Base-by-base conservation (phyloP, 1,284 basidiomycete genomes). In the Puccinia horiana region DNA sequence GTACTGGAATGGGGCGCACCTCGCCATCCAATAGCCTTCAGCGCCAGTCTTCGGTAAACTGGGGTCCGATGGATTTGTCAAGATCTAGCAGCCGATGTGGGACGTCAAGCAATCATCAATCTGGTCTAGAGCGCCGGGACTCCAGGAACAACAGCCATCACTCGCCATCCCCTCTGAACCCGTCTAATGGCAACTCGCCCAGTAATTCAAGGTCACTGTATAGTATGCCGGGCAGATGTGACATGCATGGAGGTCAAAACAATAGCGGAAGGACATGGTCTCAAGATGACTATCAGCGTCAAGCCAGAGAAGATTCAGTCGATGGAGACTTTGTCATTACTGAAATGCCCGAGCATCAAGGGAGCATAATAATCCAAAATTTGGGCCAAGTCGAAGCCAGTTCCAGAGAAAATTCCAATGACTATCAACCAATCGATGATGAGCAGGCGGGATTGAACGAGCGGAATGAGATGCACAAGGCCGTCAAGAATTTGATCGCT, bases 261-360 rank as follows among this genome's bases (percentile, higher is more conserved):
- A 18, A 63, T 63, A 42, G 54, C 16, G 37, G 4, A 72, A 63
- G 54, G 37, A 1, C 40, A 29, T 70, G 49, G 14, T 42, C 61
- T 42, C 61, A 67, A 35, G 69, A 44, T 70, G 32, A 16, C 35
- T 56, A 16, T 42, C 26, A 52, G 23, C 40, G 26, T 47, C 70
- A 56, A 26, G 52, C 26, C 2, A 29, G 72, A 58, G 72, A 49
- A 37, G 61, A 75, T 63, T 40, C 23, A n/a, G 35, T 47, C 14
- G 72, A 74, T n/a, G 61, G 58, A n/a, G 70, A 74, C 20, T 65
- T 75, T 32, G 32, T 81, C n/a, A 61, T 81, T 14, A 81, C 79
- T 20, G 79, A 81, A 67, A 58, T 32, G 58, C 23, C 8, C 47
- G 58, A 73, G 26, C 70, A 75, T 20, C 42, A 40, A 2, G 61